Conservation (phyloP, 1,284 basidiomycete genomes). For the Fomitopsis pinicola region DNA sequence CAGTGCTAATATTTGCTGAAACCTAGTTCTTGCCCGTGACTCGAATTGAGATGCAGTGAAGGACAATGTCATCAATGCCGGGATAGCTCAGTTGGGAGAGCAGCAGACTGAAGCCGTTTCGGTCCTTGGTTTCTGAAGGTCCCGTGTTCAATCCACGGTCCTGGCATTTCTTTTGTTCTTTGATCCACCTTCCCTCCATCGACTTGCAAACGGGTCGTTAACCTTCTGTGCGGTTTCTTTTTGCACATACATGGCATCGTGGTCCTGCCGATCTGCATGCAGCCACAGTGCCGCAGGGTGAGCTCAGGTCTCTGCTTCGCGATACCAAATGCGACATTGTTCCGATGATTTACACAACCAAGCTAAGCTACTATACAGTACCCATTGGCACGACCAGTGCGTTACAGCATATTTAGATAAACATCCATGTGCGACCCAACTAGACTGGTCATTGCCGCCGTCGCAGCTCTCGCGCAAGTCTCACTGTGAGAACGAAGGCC, state of each 20-base stretch:
- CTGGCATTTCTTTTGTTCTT: constrained; percentile 29
- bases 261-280: too few species aligned
- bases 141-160: constrained; percentile 63
- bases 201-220: too few species aligned
- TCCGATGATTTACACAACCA: neutral
- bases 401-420: neutral
- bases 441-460: constrained; percentile 29
- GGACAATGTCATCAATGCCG: neutral
- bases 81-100: constrained; percentile 3
- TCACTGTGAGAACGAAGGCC: constrained; percentile 66
- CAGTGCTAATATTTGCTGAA: too few species aligned
- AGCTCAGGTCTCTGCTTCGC: neutral
- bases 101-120: neutral
- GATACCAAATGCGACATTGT: neutral
- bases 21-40: too few species aligned
- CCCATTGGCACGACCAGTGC: neutral
- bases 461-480: constrained; percentile 56
- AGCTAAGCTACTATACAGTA: neutral
- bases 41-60: too few species aligned
- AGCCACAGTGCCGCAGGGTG: too few species aligned
- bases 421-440: neutral
- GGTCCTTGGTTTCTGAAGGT: constrained; percentile 43
- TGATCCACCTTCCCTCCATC: neutral
- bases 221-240: neutral
- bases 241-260: neutral